Evolutionary conservation across 2,329 filamentous ascomycete species (phyloP).

Genomic region (Chlorencoelia australis): DNA sequence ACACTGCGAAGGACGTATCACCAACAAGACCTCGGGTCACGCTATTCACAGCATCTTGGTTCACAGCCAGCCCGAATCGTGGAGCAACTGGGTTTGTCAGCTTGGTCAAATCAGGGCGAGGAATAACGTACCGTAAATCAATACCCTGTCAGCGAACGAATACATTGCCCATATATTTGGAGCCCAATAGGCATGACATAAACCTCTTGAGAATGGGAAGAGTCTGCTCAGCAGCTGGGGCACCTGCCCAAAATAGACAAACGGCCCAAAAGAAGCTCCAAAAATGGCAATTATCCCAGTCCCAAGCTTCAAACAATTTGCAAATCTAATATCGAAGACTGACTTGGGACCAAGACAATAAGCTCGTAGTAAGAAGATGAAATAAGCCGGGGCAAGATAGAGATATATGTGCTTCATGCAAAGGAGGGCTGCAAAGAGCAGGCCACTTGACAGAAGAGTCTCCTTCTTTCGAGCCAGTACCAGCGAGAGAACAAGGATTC

Average conservation of each 20-base stretch:
- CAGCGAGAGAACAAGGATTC: conserved; percentile 76
- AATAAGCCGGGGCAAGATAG: conserved; percentile 91
- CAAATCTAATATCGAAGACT: conserved; percentile 65
- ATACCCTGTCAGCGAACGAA: conserved; percentile 73
- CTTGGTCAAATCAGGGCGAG: not conserved
- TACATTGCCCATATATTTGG: conserved; percentile 97
- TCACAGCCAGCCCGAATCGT: conserved; percentile 63
- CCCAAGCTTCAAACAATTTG: conserved; percentile 78
- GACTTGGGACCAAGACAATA: conserved; percentile 78
- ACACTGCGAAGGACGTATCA: conserved; percentile 85
- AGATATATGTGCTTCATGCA: conserved; percentile 98
- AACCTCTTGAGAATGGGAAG: conserved; percentile 86
- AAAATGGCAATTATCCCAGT: conserved; percentile 62
- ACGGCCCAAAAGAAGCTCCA: conserved; percentile 79
- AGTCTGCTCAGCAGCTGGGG: conserved; percentile 73
- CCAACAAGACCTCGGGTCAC: conserved; percentile 90
- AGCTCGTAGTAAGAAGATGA: conserved; percentile 78
- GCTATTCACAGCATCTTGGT: conserved; percentile 67
- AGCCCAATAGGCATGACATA: conserved; percentile 98
- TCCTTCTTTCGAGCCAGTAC: conserved; percentile 69
- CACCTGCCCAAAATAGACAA: conserved; percentile 70
- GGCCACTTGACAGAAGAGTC: conserved; percentile 66
- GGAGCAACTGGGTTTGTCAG: conserved; percentile 58
- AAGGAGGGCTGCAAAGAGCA: conserved; percentile 74
- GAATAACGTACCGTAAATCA: conserved; percentile 60